Evolutionary conservation across 257 asterid species (phyloP), one percentile per base, ranked within the genome.

Genomic region (Dorcoceras hygrometricum): DNA sequence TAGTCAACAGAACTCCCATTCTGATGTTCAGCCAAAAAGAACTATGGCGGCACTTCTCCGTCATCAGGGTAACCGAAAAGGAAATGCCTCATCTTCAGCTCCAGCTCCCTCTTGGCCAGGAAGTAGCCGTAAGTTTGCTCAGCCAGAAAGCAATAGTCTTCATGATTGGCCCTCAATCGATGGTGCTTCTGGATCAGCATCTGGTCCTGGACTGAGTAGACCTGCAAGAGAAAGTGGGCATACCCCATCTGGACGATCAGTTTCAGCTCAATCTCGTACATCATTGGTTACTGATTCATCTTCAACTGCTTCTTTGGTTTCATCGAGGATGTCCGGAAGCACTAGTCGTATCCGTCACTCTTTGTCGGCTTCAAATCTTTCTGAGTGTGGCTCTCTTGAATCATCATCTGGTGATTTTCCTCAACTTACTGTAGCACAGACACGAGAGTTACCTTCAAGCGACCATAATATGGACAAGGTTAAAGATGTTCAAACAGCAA

Each of bases 341-440:
- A 76, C 59, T 12, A 68, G 71, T 71, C 76, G 73, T 43, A 83
- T 87, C 19, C 73, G 77, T 78, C 97, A 88, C 75, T 86, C 97
- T 53, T 79, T 90, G 7, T 93, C 96, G 66, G 95, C 95, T 32
- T 97, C 99, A 57, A 86, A 82, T 76, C 95, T 88, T 63, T 82
- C 81, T 32, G 82, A 73, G 9, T 74, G 67, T 8, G 87, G 78
- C 57, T 76, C 86, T 28, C 76, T 81, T 34, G 81, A 43, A 65
- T 68, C 92, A 32, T 71, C 85, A 18, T 29, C 68, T 9, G 19
- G 78, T 59, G 93, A 84, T 59, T 87, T 88, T 74, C 99, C 98
- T 75, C 99, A 91, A 5, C 89, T 94, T 74, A 82, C 96, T 62
- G 87, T 83, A 57, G 72, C 67, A 20, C 96, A 86, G 74, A 12